Percentiles rank a stretch among this genome's conserved stretches.
These are phyloP conservation scores for Saccharomycopsis selenospora DNA, from an alignment of 805 yeast species.

Conservation along the genomic window DNA sequence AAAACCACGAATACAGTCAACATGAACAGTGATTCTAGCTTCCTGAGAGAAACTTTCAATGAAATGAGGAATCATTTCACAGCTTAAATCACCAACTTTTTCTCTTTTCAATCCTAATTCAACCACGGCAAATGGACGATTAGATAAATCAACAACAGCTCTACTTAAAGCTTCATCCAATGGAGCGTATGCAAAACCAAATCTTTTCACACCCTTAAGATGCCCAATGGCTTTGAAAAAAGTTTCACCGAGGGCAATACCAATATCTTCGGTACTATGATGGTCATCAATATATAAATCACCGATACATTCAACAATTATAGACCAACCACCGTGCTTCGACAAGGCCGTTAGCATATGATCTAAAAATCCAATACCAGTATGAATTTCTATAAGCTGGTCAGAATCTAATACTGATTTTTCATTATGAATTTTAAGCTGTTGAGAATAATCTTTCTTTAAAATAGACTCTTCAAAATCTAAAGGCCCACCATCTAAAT, in stretches of 20 bases:
- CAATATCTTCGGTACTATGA: conserved; percentile 94
- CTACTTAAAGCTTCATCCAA: conserved; percentile 92
- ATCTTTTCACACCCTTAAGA: conserved; percentile 84
- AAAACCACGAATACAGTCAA: conserved; percentile 86
- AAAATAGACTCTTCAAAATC: conserved; percentile 55
- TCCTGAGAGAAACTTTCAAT: conserved; percentile 89
- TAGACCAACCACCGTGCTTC: conserved; percentile 94
- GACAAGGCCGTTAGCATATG: conserved; percentile 98
- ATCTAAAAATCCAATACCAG: conserved; percentile 93
- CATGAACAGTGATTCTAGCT: conserved; percentile 86
- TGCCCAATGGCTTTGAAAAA: conserved; percentile 87
- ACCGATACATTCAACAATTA: conserved; percentile 83
- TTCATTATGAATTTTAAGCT: conserved; percentile 29
- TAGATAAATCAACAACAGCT: conserved; percentile 93
- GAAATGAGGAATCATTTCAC: conserved; percentile 98
- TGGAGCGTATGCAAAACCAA: conserved; percentile 92
- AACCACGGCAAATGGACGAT: conserved; percentile 85
- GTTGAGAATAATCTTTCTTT: conserved; percentile 28
- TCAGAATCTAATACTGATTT: conserved; percentile 65
- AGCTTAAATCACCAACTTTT: conserved; percentile 82
- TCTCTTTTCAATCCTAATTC: conserved; percentile 89
- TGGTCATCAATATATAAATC: conserved; percentile 96
- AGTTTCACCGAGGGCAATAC: conserved; percentile 83
- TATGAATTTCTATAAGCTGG: conserved; percentile 72
- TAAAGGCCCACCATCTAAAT: conserved; percentile 80